Percentiles rank a stretch among this genome's conserved stretches.
Conservation (phyloP, 2,329 filamentous ascomycete species). For the Cladosporium sp. region DNA sequence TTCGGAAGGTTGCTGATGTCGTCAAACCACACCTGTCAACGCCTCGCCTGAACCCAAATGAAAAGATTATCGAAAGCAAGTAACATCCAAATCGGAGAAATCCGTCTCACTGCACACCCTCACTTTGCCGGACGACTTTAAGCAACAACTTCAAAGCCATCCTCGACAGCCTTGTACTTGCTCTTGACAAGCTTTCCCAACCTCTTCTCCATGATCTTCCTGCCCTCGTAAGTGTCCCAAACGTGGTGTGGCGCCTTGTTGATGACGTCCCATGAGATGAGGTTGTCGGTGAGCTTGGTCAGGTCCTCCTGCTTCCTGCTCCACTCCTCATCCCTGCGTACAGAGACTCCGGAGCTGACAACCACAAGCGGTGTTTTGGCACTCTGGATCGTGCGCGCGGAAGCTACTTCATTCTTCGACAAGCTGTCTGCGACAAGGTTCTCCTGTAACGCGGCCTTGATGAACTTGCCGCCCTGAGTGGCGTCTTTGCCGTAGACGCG, state of each 20-base stretch:
- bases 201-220: slow-evolving; percentile 74
- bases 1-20: slow-evolving; percentile 2
- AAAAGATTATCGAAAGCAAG: neutral
- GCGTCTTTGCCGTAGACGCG: slow-evolving; percentile 79
- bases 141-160: slow-evolving; percentile 9
- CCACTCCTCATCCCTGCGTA: slow-evolving; percentile 70
- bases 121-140: neutral
- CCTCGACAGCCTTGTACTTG: slow-evolving; percentile 22
- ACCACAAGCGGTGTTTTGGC: slow-evolving; percentile 74
- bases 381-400: slow-evolving; percentile 76
- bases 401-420: slow-evolving; percentile 77
- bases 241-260: slow-evolving; percentile 81
- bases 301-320: slow-evolving; percentile 81
- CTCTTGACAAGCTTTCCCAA: slow-evolving; percentile 65
- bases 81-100: neutral
- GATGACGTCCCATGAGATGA: slow-evolving; percentile 84
- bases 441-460: slow-evolving; percentile 92
- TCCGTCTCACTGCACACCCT: neutral
- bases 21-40: neutral
- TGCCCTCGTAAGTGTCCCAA: slow-evolving; percentile 74
- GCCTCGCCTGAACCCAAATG: slow-evolving; percentile 6
- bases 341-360: slow-evolving; percentile 75
- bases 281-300: slow-evolving; percentile 73
- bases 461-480: slow-evolving; percentile 76
- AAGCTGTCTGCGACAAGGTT: slow-evolving; percentile 83